Percentiles rank a stretch among this genome's conserved stretches.
Conservation (phyloP, 1,139 yeast genomes). For the Suhomyces atakaporum region DNA sequence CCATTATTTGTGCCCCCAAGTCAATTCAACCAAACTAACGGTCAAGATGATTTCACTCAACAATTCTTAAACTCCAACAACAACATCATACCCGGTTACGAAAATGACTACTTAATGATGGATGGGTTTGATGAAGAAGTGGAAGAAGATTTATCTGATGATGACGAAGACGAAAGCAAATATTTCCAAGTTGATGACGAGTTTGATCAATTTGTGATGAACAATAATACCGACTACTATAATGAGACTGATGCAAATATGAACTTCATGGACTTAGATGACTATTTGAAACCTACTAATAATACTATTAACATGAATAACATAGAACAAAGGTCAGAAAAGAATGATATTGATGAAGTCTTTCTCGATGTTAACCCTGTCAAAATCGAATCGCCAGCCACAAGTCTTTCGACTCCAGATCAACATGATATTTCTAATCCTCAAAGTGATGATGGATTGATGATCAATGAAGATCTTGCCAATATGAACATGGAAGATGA, state of each 20-base stretch:
- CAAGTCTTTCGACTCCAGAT: not conserved
- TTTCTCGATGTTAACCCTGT: slow-evolving; percentile 13
- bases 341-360: slow-evolving; percentile 16
- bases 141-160: slow-evolving; percentile 56
- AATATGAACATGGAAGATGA: slow-evolving; percentile 14
- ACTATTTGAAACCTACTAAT: slow-evolving; percentile 15
- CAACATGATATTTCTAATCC: slow-evolving; percentile 2
- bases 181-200: slow-evolving; percentile 40
- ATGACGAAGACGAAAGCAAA: slow-evolving; percentile 41
- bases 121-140: slow-evolving; percentile 39
- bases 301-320: slow-evolving; percentile 8
- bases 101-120: slow-evolving; percentile 36
- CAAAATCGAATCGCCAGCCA: slow-evolving; percentile 5
- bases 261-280: slow-evolving; percentile 21
- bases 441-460: slow-evolving; percentile 5
- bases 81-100: slow-evolving; percentile 35
- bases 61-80: slow-evolving; percentile 14
- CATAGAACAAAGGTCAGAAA: slow-evolving; percentile 8
- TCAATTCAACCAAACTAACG: slow-evolving; percentile 13
- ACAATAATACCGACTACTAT: slow-evolving; percentile 14
- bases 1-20: slow-evolving; percentile 33
- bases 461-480: slow-evolving; percentile 12
- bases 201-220: slow-evolving; percentile 36
- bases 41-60: slow-evolving; percentile 11
- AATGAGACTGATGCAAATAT: slow-evolving; percentile 12